phyloP scores from a whole-genome alignment of 169 alveolate genomes.

The Condylostoma magnum region DNA sequence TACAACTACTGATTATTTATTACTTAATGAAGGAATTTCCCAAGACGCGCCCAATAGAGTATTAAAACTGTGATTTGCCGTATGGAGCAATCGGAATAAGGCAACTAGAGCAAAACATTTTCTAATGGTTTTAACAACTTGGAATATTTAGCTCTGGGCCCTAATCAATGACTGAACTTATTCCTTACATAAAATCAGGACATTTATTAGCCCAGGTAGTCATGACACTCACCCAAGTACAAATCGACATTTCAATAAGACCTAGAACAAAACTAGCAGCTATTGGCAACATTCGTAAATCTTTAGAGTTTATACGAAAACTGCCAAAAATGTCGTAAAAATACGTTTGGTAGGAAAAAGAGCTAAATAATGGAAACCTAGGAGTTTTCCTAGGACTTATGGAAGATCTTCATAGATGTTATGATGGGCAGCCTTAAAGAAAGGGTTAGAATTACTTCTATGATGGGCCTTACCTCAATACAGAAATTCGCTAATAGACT shows the following conservation, averaged over 20 bases:
- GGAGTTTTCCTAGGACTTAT: constrained; percentile 43
- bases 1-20: neutral
- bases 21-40: neutral
- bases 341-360: constrained; percentile 52
- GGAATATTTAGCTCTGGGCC: neutral
- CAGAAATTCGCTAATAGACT: no score
- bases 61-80: constrained; percentile 5
- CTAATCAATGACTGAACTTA: neutral
- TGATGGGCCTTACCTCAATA: no score
- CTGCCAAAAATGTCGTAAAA: constrained; percentile 32
- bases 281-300: constrained; percentile 11
- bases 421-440: constrained; percentile 54
- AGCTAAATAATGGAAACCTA: constrained; percentile 38
- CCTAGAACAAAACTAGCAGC: constrained; percentile 19
- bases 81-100: constrained; percentile 19
- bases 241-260: neutral
- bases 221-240: neutral
- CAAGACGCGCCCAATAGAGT: neutral
- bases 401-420: constrained; percentile 55
- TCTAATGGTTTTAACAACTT: neutral
- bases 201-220: neutral
- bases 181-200: neutral
- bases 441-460: no score
- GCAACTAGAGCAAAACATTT: neutral
- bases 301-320: constrained; percentile 16